A percentile compares a stretch with the other conserved stretches of the same genome.
These are phyloP conservation scores for Sugiyamaella chiloensis DNA, from an alignment of 805 yeast genomes.

Conservation along the genomic window DNA sequence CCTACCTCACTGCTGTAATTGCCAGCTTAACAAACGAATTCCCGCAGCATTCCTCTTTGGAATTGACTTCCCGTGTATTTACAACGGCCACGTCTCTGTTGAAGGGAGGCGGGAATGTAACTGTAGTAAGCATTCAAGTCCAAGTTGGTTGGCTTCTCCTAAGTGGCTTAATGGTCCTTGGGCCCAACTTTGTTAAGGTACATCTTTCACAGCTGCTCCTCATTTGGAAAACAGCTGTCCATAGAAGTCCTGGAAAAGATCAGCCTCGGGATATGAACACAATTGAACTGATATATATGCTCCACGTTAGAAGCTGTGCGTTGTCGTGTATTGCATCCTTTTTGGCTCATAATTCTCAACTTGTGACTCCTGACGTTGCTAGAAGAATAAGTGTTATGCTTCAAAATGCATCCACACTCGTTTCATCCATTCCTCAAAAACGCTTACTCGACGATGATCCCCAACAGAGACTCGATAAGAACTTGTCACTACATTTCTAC, in stretches of 20 bases:
- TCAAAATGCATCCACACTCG: conserved; percentile 38
- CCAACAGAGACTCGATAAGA: conserved; percentile 21
- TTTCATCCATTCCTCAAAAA: conserved; percentile 31
- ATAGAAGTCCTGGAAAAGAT: conserved; percentile 42
- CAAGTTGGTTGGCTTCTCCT: conserved; percentile 61
- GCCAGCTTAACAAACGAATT: conserved; percentile 27
- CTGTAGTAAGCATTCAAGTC: conserved; percentile 36
- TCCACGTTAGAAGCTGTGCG: conserved; percentile 56
- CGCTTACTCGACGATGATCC: conserved; percentile 24
- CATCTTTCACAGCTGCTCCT: conserved; percentile 57
- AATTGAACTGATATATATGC: conserved; percentile 35
- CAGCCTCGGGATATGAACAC: conserved; percentile 37
- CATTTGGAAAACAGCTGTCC: conserved; percentile 61
- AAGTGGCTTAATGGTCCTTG: conserved; percentile 61
- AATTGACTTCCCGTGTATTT: conserved; percentile 44
- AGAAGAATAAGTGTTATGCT: conserved; percentile 48
- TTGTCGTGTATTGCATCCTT: conserved; percentile 56
- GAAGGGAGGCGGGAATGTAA: conserved; percentile 33
- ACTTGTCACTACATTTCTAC: conserved; percentile 27
- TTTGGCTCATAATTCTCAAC: conserved; percentile 36
- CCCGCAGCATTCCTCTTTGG: conserved; percentile 42
- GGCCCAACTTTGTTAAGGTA: conserved; percentile 49
- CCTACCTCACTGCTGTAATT: conserved; percentile 28
- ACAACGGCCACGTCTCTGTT: conserved; percentile 44
- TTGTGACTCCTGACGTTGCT: conserved; percentile 42